phyloP scores from a whole-genome alignment of 2,329 filamentous ascomycete species.

The Aureobasidium sp. region DNA sequence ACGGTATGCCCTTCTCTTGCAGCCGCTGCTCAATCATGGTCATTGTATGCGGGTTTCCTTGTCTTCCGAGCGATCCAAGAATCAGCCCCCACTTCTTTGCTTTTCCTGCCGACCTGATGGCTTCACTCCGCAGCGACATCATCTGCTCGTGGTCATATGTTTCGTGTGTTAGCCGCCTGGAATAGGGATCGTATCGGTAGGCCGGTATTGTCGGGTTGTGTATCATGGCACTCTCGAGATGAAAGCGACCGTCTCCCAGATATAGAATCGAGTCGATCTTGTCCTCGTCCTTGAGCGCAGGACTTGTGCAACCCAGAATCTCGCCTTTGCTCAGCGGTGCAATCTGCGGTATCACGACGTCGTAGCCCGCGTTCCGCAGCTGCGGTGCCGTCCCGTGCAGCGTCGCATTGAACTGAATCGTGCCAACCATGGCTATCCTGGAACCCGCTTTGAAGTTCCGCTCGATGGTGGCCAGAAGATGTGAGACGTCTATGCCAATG shows the following conservation, averaged over 20 bases:
- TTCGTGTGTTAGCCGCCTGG: conserved; percentile 82
- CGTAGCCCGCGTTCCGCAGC: conserved; percentile 78
- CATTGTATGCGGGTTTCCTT: conserved; percentile 93
- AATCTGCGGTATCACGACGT: conserved; percentile 83
- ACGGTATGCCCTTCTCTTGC: conserved; percentile 64
- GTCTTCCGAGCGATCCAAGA: conserved; percentile 81
- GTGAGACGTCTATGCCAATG: conserved; percentile 87
- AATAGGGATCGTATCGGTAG: conserved; percentile 96
- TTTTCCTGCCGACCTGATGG: conserved; percentile 66
- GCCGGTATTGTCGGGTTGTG: conserved; percentile 88
- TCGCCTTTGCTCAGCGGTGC: conserved; percentile 89
- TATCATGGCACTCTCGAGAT: conserved; percentile 98
- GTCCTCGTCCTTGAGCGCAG: conserved; percentile 51
- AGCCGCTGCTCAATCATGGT: conserved; percentile 75
- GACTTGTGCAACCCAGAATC: conserved; percentile 95
- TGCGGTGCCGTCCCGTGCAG: conserved; percentile 75
- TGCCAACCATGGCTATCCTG: conserved; percentile 87
- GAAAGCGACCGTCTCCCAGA: conserved; percentile 86
- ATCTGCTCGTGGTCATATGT: conserved; percentile 89
- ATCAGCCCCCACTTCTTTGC: conserved; percentile 94
- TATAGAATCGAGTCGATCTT: conserved; percentile 75
- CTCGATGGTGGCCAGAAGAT: conserved; percentile 78
- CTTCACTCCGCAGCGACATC: conserved; percentile 68
- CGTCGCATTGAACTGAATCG: conserved; percentile 97
- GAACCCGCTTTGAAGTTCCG: conserved; percentile 81